Base-by-base conservation (phyloP, 177 flowering plant species). In the Telopea speciosissima region DNA sequence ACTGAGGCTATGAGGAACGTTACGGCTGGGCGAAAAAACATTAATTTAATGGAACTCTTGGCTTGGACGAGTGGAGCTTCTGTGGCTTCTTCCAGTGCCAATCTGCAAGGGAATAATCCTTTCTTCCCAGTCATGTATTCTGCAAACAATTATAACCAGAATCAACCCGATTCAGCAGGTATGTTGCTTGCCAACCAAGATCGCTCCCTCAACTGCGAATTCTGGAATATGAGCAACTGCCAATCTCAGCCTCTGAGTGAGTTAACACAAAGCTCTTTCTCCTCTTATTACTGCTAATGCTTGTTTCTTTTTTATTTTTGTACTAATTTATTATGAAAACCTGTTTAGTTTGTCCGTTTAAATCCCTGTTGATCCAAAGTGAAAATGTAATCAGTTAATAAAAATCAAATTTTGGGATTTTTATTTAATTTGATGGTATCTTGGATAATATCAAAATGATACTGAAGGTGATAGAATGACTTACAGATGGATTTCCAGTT, bases 401-500 rank as follows among this genome's bases (percentile, higher is more conserved):
- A 36, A 36, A 36, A 36, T 8, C 40, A 36, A 36, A 36, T 5
- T 36, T 36, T 36, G 8, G 13, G 8, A 49, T 59, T 12, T n/a
- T 17, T 21, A 13, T 68, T 49, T 3, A 66, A 65, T 66, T 25
- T 67, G 11, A 13, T 33, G 63, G 44, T 70, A 12, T 58, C n/a
- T 19, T 58, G 24, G 62, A 24, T 65, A 12, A 28, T 31, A 19
- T 25, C 12, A 36, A 21, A 72, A 24, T 69, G 45, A 70, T 68
- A 58, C 21, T n/a, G 67, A 63, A 31, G 24, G 24, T 36, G 56
- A 19, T 31, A 10, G 44, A 72, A 56, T 3, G 45, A 52, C 49
- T 75, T 63, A 67, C 82, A 84, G 87, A 75, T 82, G 78, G 77
- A 59, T 71, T 70, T 68, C 77, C 79, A 26, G 60, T 70, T 72